Evolutionary conservation across 2,329 filamentous ascomycete genomes (phyloP), one percentile per base, ranked within the genome.

Genomic region (Cordyceps fumosorosea): DNA sequence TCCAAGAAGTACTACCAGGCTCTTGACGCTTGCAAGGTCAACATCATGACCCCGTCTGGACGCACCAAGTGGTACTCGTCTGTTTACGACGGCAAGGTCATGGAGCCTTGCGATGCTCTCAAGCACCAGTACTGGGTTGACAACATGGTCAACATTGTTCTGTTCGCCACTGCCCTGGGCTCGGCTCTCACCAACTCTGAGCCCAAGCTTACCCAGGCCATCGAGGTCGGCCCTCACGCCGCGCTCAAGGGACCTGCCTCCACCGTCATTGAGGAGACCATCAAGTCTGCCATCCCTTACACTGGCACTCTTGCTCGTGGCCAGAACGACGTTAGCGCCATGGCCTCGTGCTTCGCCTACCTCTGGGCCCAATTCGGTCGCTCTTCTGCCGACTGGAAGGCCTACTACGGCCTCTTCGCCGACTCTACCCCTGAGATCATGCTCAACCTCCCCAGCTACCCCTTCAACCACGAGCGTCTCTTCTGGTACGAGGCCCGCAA

Each of bases 211-310:
- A 67, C 52, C 20, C 67, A 55, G 24, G 70, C 80, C 24, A 66
- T 81, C n/a, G 80, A 82, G 66, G 66, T 82, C 7, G 79, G 80
- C 0, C 79, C 80, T 0, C 80, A 81, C 64, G 74, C 78, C 0
- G 78, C 77, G 4, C 72, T 82, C 2, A 74, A 77, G 56, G 78
- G 79, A 0, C 80, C 80, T 45, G 62, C 62, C 20, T 56, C 62
- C 2, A 56, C 42, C 11, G 57, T 60, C 3, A 71, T 80, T 54
- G 77, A 79, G 66, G 78, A 62, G 53, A 58, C 55, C 3, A 52
- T 53, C 53, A 58, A 58, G 47, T 71, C 73, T 1, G 75, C 75
- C n/a, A 73, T 74, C 29, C 69, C 74, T 0, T 80, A 80, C 56
- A 73, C 71, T 3, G 75, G 76, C 1, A 72, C 73, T 1, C 77